These are phyloP conservation scores for Ammopiptanthus mongolicus DNA, from an alignment of 306 rosid genomes.

Conservation along the genomic window DNA sequence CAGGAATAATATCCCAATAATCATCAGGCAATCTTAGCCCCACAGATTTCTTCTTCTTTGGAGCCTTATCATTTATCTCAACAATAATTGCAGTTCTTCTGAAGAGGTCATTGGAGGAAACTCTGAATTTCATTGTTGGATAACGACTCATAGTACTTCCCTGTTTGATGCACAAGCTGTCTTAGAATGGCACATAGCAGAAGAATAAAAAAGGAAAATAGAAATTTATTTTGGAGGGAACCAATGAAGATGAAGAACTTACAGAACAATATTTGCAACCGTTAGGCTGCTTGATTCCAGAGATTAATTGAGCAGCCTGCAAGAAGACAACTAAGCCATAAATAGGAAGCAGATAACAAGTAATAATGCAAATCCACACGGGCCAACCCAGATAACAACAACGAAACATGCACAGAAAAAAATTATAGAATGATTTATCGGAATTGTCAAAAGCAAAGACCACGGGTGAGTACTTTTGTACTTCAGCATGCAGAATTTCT, in stretches of 20 bases:
- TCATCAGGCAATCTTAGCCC: constrained; percentile 50
- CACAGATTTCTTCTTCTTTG: constrained; percentile 32
- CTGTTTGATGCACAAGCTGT: constrained; percentile 36
- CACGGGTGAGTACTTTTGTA: not conserved
- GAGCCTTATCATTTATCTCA: constrained; percentile 48
- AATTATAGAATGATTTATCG: not conserved
- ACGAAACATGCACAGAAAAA: not conserved
- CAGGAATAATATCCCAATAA: constrained; percentile 79
- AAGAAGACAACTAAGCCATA: constrained; percentile 26
- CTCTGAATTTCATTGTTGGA: constrained; percentile 71
- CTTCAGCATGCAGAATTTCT: not conserved
- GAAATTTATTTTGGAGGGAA: not conserved
- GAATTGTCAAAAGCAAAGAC: not conserved
- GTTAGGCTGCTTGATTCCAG: constrained; percentile 23
- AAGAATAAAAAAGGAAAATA: not conserved
- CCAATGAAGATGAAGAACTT: constrained; percentile 37
- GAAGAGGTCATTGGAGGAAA: constrained; percentile 61
- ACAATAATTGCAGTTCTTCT: constrained; percentile 62
- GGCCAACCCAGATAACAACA: constrained; percentile 4
- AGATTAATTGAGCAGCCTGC: constrained; percentile 46
- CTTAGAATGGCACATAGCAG: constrained; percentile 4
- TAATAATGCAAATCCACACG: not conserved
- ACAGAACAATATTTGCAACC: constrained; percentile 82
- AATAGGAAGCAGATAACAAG: constrained; percentile 15
- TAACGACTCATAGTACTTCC: constrained; percentile 52